Evolutionary conservation across 306 rosid genomes (phyloP).

Genomic region (Herpetospermum pedunculosum): DNA sequence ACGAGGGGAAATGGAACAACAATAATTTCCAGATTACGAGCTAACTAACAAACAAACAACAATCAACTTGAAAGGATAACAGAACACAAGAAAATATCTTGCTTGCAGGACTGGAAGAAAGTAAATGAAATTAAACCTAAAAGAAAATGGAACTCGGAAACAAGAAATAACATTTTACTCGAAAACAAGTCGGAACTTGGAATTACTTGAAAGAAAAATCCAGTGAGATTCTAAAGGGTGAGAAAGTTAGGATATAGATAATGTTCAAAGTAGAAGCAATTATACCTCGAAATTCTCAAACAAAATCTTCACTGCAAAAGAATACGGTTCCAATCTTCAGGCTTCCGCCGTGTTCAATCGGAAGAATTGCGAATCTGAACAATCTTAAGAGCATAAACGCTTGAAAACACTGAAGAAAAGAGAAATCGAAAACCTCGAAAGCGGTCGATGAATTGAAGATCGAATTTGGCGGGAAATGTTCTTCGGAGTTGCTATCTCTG

Average conservation of each 20-base stretch:
- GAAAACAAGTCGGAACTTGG: constrained; percentile 2
- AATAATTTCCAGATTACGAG: neutral
- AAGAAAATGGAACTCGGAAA: neutral
- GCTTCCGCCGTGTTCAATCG: neutral
- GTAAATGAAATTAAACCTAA: neutral
- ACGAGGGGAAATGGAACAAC: neutral
- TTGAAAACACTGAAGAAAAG: neutral
- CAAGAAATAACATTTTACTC: neutral
- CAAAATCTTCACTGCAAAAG: neutral
- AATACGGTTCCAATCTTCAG: neutral
- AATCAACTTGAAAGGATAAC: neutral
- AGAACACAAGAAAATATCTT: neutral
- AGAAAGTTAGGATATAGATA: neutral
- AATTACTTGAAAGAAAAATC: neutral
- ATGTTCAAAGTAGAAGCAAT: neutral
- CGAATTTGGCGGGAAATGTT: constrained; percentile 33
- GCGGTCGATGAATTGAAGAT: neutral
- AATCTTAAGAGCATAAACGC: neutral
- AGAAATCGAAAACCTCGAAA: constrained; percentile 15
- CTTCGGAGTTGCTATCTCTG: neutral
- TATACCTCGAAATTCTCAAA: constrained; percentile 2
- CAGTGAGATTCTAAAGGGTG: neutral
- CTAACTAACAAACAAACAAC: neutral
- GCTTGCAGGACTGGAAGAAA: neutral
- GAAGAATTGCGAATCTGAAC: constrained; percentile 12